These are phyloP conservation scores for Fraxinus cuspidata DNA, from an alignment of 257 asterid genomes.

Conservation along the genomic window DNA sequence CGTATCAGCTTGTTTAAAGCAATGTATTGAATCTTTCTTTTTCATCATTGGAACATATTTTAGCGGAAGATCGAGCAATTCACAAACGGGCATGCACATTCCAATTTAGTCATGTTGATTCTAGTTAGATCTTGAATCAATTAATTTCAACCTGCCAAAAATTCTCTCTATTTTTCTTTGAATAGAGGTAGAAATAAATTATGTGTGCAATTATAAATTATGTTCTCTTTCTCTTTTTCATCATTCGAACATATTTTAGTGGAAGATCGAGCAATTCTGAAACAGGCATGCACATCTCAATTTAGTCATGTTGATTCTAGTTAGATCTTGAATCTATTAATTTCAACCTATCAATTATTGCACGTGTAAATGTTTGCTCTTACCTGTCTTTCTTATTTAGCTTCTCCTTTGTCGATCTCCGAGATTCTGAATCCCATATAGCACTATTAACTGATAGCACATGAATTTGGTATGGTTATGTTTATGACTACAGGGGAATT, in stretches of 20 bases:
- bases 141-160: neutral
- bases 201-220: neutral
- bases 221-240: neutral
- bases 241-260: neutral
- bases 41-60: neutral
- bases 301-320: neutral
- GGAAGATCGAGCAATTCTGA: neutral
- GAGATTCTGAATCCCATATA: neutral
- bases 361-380: neutral
- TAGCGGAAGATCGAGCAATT: neutral
- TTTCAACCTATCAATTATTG: neutral
- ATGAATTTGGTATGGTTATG: neutral
- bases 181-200: neutral
- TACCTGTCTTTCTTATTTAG: neutral
- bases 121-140: neutral
- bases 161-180: neutral
- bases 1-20: neutral
- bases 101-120: neutral
- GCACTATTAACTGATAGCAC: neutral
- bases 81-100: neutral
- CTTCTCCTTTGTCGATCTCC: neutral
- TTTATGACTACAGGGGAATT: neutral
- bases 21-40: neutral
- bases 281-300: neutral
- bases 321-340: neutral